These are phyloP conservation scores for Saccharomyces paradoxus DNA, from an alignment of 805 yeast genomes.

Conservation along the genomic window DNA sequence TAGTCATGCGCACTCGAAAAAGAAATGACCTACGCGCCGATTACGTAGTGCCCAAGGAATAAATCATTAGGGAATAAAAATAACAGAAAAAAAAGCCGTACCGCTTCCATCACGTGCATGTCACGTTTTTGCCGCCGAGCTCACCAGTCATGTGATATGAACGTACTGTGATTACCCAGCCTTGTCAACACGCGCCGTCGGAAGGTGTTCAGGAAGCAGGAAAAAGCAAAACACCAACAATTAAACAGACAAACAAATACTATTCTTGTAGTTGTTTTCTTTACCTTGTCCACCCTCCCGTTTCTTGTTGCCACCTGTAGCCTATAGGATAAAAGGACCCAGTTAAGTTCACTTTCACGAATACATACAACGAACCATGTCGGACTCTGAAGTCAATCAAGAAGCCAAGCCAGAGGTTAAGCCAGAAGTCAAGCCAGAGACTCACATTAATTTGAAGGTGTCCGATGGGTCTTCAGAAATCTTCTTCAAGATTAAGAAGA, in stretches of 20 bases:
- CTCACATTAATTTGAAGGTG: conserved; percentile 88
- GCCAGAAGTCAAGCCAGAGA: conserved; percentile 54
- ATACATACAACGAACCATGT: conserved; percentile 11
- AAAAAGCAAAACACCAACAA: background rate
- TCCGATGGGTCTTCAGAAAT: conserved; percentile 91
- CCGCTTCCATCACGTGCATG: background rate
- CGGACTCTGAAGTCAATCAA: conserved; percentile 18
- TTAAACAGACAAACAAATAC: background rate
- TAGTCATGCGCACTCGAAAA: background rate
- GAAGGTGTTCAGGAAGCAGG: background rate
- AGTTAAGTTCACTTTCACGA: background rate
- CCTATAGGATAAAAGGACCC: background rate
- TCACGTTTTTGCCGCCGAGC: background rate
- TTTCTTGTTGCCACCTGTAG: background rate
- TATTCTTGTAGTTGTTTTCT: background rate
- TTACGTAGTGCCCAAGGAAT: background rate
- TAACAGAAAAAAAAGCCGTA: background rate
- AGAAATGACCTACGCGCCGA: no score
- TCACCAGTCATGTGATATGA: background rate
- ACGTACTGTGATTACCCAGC: background rate
- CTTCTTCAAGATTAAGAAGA: conserved; percentile 86
- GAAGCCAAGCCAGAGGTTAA: conserved; percentile 35
- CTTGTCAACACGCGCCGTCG: background rate
- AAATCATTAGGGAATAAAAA: background rate
- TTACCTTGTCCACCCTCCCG: background rate